Base-by-base conservation (phyloP, 2,329 filamentous ascomycete genomes). In the Trichophyton benhamiae region DNA sequence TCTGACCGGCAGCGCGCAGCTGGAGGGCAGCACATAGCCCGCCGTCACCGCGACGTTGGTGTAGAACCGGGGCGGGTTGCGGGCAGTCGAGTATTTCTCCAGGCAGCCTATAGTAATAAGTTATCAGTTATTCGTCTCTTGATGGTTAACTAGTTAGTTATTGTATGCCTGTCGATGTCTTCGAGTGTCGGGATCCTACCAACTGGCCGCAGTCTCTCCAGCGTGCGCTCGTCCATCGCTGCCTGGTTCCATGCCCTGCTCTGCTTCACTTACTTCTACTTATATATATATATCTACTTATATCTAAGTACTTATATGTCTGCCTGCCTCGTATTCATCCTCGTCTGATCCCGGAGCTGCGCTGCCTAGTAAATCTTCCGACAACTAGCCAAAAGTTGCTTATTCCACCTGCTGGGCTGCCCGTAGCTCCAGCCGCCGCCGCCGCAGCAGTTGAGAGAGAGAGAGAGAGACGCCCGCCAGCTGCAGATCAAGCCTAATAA, bases 1-100 rank as follows among this genome's bases (percentile, higher is more conserved):
- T 60, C 71, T 65, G 13, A 72, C 22, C 3, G 70, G 63, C 4
- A 68, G 62, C 6, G 60, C 59, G 44, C 65, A 71, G 1, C 65
- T 59, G 2, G 60, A 57, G 5, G 72, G 72, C 0, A 74, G 64
- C 6, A 62, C 67, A 65, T 77, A 77, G 13, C 68, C 71, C 57
- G 73, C 76, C 22, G 74, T 69, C 25, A 78, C 67, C 6, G 70
- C 74, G 27, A 77, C 74, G 65, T 78, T 80, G 58, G 72, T 71
- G 67, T 78, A 80, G 58, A 77, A 75, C 0, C 70, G 69, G 2
- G 77, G 64, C 57, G 76, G 68, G 59, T 80, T 76, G 41, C 75
- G 72, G 7, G 72, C 65, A 1, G 76, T 77, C 4, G 76, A 78
- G 65, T 73, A 76, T 53, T 75, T 73, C 67, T 80, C 78, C 52